Evolutionary conservation across 116 monocot species (phyloP), one percentile per base, ranked within the genome.

Genomic region (Papilionanthe hybrid): DNA sequence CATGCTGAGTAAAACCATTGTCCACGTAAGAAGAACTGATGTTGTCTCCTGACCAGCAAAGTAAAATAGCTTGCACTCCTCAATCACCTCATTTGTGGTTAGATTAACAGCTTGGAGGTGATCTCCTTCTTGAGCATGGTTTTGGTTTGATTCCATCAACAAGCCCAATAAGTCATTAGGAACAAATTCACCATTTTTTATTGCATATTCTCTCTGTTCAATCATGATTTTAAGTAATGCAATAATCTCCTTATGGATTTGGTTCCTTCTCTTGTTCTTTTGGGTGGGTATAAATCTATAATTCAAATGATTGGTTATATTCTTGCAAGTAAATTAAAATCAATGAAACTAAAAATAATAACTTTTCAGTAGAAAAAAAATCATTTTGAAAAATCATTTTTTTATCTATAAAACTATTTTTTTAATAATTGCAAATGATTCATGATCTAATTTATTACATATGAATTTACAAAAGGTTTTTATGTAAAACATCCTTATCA

Each of bases 61-160:
- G 81, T 88, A 88, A 75, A 88, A 88, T n/a, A 88, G 71, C 69
- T 88, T 85, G 77, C 85, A 85, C 80, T 88, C 88, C 67, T 81
- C 88, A 71, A 88, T 87, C 22, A 90, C 79, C 1, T 90, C 90
- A 25, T 90, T 79, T 5, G 53, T 85, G 0, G 83, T 90, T 78
- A 90, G 57, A 12, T 27, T 67, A 8, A 27, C 15, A 19, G 42
- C 43, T 77, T 32, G 56, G 4, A 72, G 71, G 29, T 72, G 5
- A 65, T 60, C 77, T 55, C 71, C 79, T 63, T 81, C 67, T 72
- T 71, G 49, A 37, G 29, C 7, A 0, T 75, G 22, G 8, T 49
- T 82, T 13, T 60, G 27, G 68, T 86, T 89, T 13, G 81, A 84
- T 56, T 84, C 84, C 75, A 89, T 28, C 15, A 90, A 55, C 55